Evolutionary conservation across 345 rosid genomes (phyloP).

Genomic region (Bruguiera parviflora): DNA sequence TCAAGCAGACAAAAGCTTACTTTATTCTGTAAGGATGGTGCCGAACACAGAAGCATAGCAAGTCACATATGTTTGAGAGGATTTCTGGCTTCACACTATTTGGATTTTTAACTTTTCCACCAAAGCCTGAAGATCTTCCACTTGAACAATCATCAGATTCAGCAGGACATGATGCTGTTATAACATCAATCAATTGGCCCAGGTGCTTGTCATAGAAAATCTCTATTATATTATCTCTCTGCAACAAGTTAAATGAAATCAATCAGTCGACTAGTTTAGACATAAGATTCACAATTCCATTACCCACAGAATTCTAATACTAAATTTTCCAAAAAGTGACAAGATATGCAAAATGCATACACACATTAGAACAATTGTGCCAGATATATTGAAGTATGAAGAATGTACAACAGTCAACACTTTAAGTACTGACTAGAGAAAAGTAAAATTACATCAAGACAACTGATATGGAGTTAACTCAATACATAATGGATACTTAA

Average conservation of each 20-base stretch:
- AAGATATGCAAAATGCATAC: too few species aligned
- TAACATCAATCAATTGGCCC: constrained; percentile 81
- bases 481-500: too few species aligned
- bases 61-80: constrained; percentile 84
- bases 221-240: constrained; percentile 83
- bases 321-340: not conserved
- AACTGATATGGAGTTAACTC: too few species aligned
- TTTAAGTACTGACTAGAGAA: too few species aligned
- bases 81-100: constrained; percentile 71
- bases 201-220: constrained; percentile 93
- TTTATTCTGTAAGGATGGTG: constrained; percentile 95
- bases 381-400: too few species aligned
- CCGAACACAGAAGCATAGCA: constrained; percentile 88
- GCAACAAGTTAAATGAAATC: constrained; percentile 27
- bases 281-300: not conserved
- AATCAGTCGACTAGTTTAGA: not conserved
- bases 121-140: constrained; percentile 43
- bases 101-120: constrained; percentile 42
- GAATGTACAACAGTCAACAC: too few species aligned
- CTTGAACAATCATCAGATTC: constrained; percentile 33
- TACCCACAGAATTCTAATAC: constrained; percentile 11
- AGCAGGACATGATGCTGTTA: constrained; percentile 71
- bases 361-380: too few species aligned
- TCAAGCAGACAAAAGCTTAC: constrained; percentile 40
- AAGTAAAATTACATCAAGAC: too few species aligned